Base-by-base conservation (phyloP, 2,329 filamentous ascomycete genomes). In the Fonsecaea multimorphosa region DNA sequence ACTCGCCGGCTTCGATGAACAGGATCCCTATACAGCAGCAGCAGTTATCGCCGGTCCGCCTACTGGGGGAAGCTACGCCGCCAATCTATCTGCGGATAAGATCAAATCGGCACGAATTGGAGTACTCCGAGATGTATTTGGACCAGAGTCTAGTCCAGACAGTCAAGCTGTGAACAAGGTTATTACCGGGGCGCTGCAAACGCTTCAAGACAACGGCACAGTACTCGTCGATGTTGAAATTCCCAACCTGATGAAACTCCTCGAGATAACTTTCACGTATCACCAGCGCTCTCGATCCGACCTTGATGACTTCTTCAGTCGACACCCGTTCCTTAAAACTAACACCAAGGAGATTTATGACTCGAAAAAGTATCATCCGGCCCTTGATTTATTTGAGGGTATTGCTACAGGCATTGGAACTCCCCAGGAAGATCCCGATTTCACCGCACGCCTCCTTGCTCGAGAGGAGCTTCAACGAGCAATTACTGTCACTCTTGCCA, bases 261-360 rank as follows among this genome's bases (percentile, higher is more conserved):
- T 67, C 5, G 16, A 34, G 19, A 40, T 40, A 16, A 67, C 65
- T 2, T 58, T 61, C 24, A 63, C 61, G 7, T 64, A 67, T 44
- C 52, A 46, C 12, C 53, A 60, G 31, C 65, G 65, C 38, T 64
- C 65, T 16, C 61, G 61, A 36, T 67, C 65, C 34, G 65, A 67
- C 40, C 65, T 67, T 5, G 61, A 67, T 40, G 36, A 27, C 16
- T 67, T 63, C 55, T 61, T 67, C 56, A 40, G 46, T 51, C 53
- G 46, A 31, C 44, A 67, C 19, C 49, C 65, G 24, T 58, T 46
- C 49, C 57, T 64, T 22, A 61, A 64, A 19, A 63, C 56, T 44
- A 64, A 51, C 16, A 60, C 58, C 19, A 40, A 59, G 19, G 52
- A 59, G 32, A 58, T 67, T 29, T 57, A 64, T n/a, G 44, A 40